Evolutionary conservation across 31 red algal genomes (phyloP).

Genomic region (Odonthalia washingtoniensis): DNA sequence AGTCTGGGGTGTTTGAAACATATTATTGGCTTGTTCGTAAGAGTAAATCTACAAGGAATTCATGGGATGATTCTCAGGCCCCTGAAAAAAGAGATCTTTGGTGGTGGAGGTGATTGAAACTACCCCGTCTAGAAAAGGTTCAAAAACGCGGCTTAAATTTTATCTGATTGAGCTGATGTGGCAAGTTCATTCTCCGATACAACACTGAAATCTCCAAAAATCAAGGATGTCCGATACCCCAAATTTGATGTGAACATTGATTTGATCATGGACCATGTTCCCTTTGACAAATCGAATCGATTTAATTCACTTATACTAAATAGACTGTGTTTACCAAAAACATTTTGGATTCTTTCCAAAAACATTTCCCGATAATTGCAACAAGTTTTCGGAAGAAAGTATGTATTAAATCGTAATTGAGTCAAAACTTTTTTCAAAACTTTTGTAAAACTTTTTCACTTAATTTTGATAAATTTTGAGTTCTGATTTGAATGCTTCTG

Average conservation of each 20-base stretch:
- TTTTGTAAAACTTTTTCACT: too few species aligned
- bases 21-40: conserved; percentile 93
- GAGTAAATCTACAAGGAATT: conserved; percentile 88
- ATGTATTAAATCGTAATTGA: too few species aligned
- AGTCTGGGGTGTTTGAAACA: conserved; percentile 82
- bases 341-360: too few species aligned
- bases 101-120: conserved; percentile 89
- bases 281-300: conserved; percentile 52
- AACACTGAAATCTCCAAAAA: background rate
- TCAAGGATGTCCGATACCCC: conserved; percentile 57
- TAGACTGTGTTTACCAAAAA: too few species aligned
- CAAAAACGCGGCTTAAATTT: background rate
- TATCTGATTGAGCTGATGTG: background rate
- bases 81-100: conserved; percentile 75
- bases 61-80: conserved; percentile 98
- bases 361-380: too few species aligned
- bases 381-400: too few species aligned
- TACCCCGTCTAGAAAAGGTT: background rate
- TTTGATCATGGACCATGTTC: conserved; percentile 67
- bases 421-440: too few species aligned
- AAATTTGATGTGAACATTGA: conserved; percentile 95
- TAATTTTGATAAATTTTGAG: too few species aligned
- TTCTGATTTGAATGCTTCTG: too few species aligned
- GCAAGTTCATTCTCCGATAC: background rate
- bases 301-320: conserved; percentile 74